Base-by-base conservation (phyloP, 2,329 filamentous ascomycete genomes). In the Ophiosphaerella narmari region DNA sequence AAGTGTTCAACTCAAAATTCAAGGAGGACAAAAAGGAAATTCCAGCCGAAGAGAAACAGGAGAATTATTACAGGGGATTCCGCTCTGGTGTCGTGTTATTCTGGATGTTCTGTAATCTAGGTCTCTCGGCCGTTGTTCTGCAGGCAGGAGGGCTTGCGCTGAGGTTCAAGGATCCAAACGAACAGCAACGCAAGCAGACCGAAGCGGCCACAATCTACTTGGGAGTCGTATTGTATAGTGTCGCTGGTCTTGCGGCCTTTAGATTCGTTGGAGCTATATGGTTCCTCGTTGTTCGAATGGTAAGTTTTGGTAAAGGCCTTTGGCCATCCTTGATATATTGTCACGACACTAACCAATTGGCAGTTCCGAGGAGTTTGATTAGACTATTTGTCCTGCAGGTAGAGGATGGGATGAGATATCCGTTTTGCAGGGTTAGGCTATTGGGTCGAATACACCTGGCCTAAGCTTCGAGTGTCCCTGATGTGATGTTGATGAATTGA, bases 51-150 rank as follows among this genome's bases (percentile, higher is more conserved):
- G 92, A 97, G 70, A 90, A 89, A 68, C 93, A 99, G 74, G 91
- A 97, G 79, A 94, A 99, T 73, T 99, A 97, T 77, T 99, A 99
- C 82, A 91, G 92, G 66, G 94, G 92, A 59, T 96, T 99, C 72
- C 86, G 94, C 55, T 95, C 90, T 16, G 85, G 90, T 24, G 92
- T 97, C 60, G 94, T 99, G 26, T 79, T 97, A 43, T 86, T 89
- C 59, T 99, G 94, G 94, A 96, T 99, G 82, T 90, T 97, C 65
- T 91, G 87, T 68, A 99, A 99, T 74, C 89, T 99, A 72, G 91
- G 85, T 0, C 84, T 99, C 5, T 86, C 85, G 0, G 93, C 93
- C 0, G 81, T 95, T 2, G 93, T 99, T 7, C 79, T 99, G 59
- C 92, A 89, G 68, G 87, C 90, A 1, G 93, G 89, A 21, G 93